Evolutionary conservation across 2,329 filamentous ascomycete species (phyloP), one percentile per base, ranked within the genome.

Genomic region (Fusarium nelsonii): DNA sequence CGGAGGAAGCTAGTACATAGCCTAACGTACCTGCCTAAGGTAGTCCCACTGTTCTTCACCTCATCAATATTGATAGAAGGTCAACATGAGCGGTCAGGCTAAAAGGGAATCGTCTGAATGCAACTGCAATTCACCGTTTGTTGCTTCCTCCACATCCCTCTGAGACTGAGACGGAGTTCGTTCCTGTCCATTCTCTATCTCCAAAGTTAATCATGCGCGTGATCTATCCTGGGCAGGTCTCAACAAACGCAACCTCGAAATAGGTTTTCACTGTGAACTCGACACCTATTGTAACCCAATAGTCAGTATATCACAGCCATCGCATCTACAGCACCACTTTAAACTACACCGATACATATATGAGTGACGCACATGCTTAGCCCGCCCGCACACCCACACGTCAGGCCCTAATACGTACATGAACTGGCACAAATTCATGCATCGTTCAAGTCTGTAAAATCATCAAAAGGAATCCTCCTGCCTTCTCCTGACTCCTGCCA

Each of bases 371-470:
- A 70, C 64, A 64, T 63, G 63, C 58, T 68, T 66, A 62, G 65
- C 65, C 70, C 72, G 65, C 65, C 68, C 72, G 70, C 72, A 73
- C 66, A 71, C 65, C 72, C 72, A 74, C 72, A 74, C 68, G 55
- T 52, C 72, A 65, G 72, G 72, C 72, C 72, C 72, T 74, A 74
- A 74, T 73, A 73, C 63, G 45, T 71, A 68, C 68, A 69, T 71
- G 68, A 70, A 74, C 68, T 68, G 69, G 63, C 70, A 72, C 66
- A 74, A 73, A 74, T 74, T 73, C 64, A 58, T 57, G 60, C 45
- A 65, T 63, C 20, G n/a, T 44, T 11, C 15, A 45, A 51, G 49
- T 36, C 18, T 34, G 40, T 45, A 63, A 57, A 61, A 51, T 33
- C 44, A 28, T 33, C 49, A n/a, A 34, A 51, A 32, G 8, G n/a